Evolutionary conservation across 2,329 filamentous ascomycete species (phyloP), one percentile per base, ranked within the genome.

Genomic region (Dothiorella sarmentorum): DNA sequence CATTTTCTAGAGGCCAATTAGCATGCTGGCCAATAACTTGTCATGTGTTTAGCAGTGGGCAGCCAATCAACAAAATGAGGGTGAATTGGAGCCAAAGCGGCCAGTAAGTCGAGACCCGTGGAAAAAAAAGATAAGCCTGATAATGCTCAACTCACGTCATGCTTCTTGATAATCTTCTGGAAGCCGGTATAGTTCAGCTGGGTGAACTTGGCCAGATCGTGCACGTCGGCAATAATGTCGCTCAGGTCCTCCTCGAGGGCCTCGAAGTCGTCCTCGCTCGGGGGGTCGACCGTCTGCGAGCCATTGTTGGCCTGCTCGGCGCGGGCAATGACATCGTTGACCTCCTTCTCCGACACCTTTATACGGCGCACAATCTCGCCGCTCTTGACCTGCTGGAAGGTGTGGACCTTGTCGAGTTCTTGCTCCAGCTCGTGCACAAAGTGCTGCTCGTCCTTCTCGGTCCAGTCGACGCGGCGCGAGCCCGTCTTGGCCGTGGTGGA

Each of bases 131-230:
- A 17, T 22, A 29, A 27, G 42, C 24, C n/a, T 37, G 29, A 42
- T 33, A 51, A 78, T 24, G 43, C 43, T 45, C 35, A 40, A 40
- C 88, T 66, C 75, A 93, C 90, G 77, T 97, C 94, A 74, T 99
- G 94, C 81, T 99, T 99, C 82, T 99, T 99, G 76, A 99, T 96
- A 63, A 99, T 99, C 81, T 99, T 99, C 80, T 97, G 95, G 73
- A 99, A 99, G 4, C 94, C 94, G 0, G 93, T 97, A 72, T 99
- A 99, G 77, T 99, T 99, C 71, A 99, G 79, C 78, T 97, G 93
- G 6, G 96, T 95, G 73, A 96, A 99, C 77, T 97, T 97, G 73
- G 94, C 92, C 61, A 99, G 82, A 69, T 99, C 94, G 75, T 99
- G 93, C 20, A 99, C 94, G 70, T 99, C 93, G 66, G 94, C 94